Evolutionary conservation across 192 early-diverging fungal genomes (phyloP), one percentile per base, ranked within the genome.

Genomic region (Umbelopsis isabellina): DNA sequence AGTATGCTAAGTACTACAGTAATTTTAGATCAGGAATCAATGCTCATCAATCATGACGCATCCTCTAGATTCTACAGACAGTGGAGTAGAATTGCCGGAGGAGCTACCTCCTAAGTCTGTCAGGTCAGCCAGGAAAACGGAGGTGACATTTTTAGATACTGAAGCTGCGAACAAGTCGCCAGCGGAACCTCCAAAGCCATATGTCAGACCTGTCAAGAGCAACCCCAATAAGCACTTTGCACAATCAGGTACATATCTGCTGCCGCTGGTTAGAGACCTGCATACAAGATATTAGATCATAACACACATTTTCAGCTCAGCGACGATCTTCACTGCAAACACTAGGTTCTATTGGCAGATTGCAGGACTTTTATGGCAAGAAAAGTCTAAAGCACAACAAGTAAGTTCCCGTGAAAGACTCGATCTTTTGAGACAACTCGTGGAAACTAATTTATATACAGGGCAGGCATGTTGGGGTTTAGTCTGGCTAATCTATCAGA

Each of bases 291-390:
- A 9, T 41, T 6, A 1, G 6, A 41, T 4, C 37, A 30, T 41
- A 10, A 41, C 37, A 41, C 37, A 1, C 2, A 9, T 41, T 35
- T 22, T 25, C 46, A 79, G 78, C 78, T 8, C 73, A 75, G 49
- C 64, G 78, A 45, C 46, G 84, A 72, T 81, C 83, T 2, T 83
- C 80, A 9, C 80, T 88, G n/a, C 50, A 80, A 30, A 84, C 86
- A 13, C 46, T 88, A 11, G 84, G 86, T 45, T 82, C 80, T 49
- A 88, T 88, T 46, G 83, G 80, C 22, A 82, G 81, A 13, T 74
- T 88, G 35, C 86, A 88, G 75, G 78, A 82, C 25, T 86, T 83
- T 74, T 84, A 86, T 70, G 84, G 83, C 33, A 84, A 82, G 37
- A 80, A 80, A 48, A 84, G 83, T 15, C 52, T 76, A n/a, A 71